Evolutionary conservation across 2,329 filamentous ascomycete species (phyloP).

Genomic region (Colletotrichum incanum): DNA sequence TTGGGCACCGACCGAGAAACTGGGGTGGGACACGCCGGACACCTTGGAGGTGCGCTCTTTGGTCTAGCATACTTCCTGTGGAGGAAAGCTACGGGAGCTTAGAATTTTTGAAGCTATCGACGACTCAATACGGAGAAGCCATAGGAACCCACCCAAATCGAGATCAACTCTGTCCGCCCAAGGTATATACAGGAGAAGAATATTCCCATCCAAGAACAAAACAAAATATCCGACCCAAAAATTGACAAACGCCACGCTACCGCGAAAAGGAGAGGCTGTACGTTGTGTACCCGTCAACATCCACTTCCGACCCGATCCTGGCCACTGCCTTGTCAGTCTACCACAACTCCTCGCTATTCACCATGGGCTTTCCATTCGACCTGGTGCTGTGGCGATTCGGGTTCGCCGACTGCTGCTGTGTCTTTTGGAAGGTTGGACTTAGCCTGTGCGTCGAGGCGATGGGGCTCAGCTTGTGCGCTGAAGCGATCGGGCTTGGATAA

Average conservation of each 20-base stretch:
- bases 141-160: conserved; percentile 3
- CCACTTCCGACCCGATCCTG: background rate
- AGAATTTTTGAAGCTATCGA: conserved; percentile 21
- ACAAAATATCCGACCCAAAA: conserved; percentile 6
- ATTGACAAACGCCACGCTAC: conserved; percentile 34
- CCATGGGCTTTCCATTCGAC: conserved; percentile 36
- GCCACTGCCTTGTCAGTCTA: background rate
- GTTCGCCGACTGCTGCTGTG: conserved; percentile 28
- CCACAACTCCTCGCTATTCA: conserved; percentile 41
- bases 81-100: conserved; percentile 14
- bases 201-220: background rate
- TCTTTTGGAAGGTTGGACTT: conserved; percentile 32
- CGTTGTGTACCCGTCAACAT: conserved; percentile 2
- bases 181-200: conserved; percentile 17
- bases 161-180: conserved; percentile 39
- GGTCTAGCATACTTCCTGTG: conserved; percentile 29
- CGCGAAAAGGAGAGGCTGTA: conserved; percentile 14
- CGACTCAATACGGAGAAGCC: background rate
- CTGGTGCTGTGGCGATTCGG: conserved; percentile 18
- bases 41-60: conserved; percentile 36
- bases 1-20: conserved; percentile 33
- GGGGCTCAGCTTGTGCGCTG: conserved; percentile 30
- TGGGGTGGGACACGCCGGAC: conserved; percentile 32
- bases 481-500: conserved; percentile 37
- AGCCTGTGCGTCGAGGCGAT: conserved; percentile 19